Evolutionary conservation across 495 filamentous ascomycete species (phyloP).

Genomic region (Rhizodiscina lignyota): DNA sequence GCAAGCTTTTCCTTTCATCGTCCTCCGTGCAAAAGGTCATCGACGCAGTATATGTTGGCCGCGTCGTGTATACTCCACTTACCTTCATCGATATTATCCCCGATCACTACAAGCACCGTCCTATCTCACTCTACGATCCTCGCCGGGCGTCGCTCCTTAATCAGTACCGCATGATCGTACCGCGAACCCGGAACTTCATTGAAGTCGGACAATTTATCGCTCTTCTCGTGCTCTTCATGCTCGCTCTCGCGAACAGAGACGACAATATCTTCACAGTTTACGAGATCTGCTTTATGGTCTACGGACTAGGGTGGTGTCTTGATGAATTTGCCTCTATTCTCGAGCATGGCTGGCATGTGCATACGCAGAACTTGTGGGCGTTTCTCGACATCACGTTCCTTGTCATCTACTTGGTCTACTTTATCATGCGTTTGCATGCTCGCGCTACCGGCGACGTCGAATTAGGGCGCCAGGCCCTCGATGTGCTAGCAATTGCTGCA

Average conservation of each 20-base stretch:
- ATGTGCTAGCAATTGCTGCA: constrained; percentile 51
- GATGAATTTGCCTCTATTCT: constrained; percentile 57
- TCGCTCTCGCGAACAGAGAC: constrained; percentile 44
- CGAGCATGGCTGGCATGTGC: constrained; percentile 59
- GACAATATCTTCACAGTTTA: constrained; percentile 27
- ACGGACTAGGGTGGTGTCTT: constrained; percentile 52
- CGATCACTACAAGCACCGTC: constrained; percentile 55
- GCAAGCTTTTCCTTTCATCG: constrained; percentile 46
- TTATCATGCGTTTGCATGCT: constrained; percentile 41
- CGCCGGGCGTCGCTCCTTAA: constrained; percentile 47
- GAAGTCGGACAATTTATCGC: constrained; percentile 51
- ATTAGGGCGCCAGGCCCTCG: constrained; percentile 39
- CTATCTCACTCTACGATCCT: constrained; percentile 54
- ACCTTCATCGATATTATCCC: constrained; percentile 55
- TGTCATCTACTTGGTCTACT: constrained; percentile 41
- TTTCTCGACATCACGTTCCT: constrained; percentile 58
- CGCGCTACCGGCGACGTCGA: constrained; percentile 23
- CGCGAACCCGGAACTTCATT: constrained; percentile 47
- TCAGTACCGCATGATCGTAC: constrained; percentile 59
- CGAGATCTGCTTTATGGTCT: constrained; percentile 46
- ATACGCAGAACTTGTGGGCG: constrained; percentile 64
- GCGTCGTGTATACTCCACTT: constrained; percentile 53
- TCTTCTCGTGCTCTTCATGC: constrained; percentile 42
- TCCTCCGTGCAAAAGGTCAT: constrained; percentile 56
- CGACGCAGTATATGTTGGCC: constrained; percentile 50